A percentile compares a stretch with the other conserved stretches of the same genome.
phyloP scores from a whole-genome alignment of 2,329 filamentous ascomycete genomes.

The Amauroascus verrucosus region DNA sequence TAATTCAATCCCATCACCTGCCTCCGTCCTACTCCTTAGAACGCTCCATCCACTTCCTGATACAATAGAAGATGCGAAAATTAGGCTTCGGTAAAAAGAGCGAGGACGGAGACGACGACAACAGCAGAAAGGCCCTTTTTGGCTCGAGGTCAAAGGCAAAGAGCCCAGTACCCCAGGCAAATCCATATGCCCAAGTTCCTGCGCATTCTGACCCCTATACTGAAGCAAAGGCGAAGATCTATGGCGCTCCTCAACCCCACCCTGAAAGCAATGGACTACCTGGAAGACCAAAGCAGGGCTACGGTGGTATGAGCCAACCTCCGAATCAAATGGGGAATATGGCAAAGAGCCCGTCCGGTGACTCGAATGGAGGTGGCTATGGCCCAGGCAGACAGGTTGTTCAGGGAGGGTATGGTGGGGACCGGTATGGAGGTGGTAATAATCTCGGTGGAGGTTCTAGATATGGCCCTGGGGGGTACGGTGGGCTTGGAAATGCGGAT shows the following conservation, averaged over 20 bases:
- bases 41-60: not conserved
- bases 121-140: constrained; percentile 49
- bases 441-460: constrained; percentile 37
- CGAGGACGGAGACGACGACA: constrained; percentile 43
- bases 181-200: constrained; percentile 48
- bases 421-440: constrained; percentile 42
- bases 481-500: constrained; percentile 43
- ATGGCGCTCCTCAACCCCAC: constrained; percentile 30
- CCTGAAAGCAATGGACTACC: constrained; percentile 13
- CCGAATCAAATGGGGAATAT: constrained; percentile 15
- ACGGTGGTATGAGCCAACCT: constrained; percentile 10
- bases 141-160: constrained; percentile 47
- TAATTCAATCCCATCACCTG: not conserved
- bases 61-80: constrained; percentile 18
- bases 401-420: constrained; percentile 41
- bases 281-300: constrained; percentile 8
- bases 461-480: constrained; percentile 44
- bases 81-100: constrained; percentile 44
- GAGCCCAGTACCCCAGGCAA: constrained; percentile 40
- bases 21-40: not conserved
- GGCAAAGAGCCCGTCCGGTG: constrained; percentile 16
- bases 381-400: constrained; percentile 35
- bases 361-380: constrained; percentile 27
- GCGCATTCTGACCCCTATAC: constrained; percentile 45
- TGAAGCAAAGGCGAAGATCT: constrained; percentile 37